Conservation (phyloP, 441 rosid species). For the Kokia cookei region DNA sequence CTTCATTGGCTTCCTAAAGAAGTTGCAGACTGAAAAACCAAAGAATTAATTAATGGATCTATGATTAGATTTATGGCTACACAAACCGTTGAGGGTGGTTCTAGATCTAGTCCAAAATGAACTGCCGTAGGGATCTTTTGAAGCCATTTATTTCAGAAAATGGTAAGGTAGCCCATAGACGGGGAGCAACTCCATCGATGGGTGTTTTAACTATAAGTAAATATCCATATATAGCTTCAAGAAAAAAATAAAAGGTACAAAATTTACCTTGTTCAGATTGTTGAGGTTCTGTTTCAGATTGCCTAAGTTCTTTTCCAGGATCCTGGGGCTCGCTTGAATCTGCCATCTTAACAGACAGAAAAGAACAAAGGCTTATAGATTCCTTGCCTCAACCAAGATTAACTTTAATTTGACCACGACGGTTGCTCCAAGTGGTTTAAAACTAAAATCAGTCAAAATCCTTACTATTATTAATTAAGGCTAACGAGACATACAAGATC, state of each 20-base stretch:
- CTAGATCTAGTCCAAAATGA: too few relatives aligned
- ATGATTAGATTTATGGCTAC: too few relatives aligned
- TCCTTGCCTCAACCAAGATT: background rate
- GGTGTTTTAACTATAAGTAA: background rate
- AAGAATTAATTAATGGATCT: background rate
- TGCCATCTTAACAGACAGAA: constrained; percentile 24
- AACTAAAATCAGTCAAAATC: background rate
- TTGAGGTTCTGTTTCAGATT: constrained; percentile 26
- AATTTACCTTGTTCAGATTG: constrained; percentile 35
- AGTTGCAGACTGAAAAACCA: constrained; percentile 59
- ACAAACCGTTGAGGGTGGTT: too few relatives aligned
- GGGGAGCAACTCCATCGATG: too few relatives aligned
- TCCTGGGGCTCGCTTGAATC: constrained; percentile 38
- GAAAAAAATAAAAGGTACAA: background rate
- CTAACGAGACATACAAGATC: background rate
- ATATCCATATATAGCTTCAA: background rate
- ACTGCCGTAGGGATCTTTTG: too few relatives aligned
- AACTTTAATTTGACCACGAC: background rate
- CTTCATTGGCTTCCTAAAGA: constrained; percentile 71
- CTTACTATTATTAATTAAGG: background rate
- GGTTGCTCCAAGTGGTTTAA: background rate
- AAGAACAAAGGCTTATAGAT: background rate
- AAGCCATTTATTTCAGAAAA: too few relatives aligned
- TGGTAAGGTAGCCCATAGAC: too few relatives aligned
- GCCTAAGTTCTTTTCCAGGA: background rate